Evolutionary conservation across 2,329 filamentous ascomycete species (phyloP).

Genomic region (Colletotrichum orbiculare): DNA sequence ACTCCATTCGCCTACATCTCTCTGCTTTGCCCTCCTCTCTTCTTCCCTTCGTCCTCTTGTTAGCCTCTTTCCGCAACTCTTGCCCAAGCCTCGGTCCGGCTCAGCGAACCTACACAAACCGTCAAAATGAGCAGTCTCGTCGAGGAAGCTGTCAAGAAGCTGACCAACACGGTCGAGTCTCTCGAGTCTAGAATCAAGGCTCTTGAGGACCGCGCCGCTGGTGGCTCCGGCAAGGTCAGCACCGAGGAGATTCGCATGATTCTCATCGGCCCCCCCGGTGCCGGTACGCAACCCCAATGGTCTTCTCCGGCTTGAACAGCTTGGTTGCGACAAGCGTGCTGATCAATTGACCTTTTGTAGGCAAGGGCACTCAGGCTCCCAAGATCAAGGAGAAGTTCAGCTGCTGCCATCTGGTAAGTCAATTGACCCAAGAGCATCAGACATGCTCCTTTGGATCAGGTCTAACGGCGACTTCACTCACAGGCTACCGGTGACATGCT

Average conservation of each 20-base stretch:
- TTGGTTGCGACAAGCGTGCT: constrained; percentile 9
- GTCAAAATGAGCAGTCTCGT: constrained; percentile 82
- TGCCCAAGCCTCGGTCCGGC: constrained; percentile 38
- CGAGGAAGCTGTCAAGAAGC: constrained; percentile 84
- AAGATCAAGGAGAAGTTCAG: constrained; percentile 98
- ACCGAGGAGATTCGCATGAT: constrained; percentile 89
- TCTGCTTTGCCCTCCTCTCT: constrained; percentile 16
- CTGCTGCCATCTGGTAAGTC: constrained; percentile 91
- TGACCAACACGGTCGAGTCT: constrained; percentile 84
- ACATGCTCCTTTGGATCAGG: not conserved
- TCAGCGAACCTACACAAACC: constrained; percentile 40
- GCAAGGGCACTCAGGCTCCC: constrained; percentile 98
- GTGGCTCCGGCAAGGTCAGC: constrained; percentile 61
- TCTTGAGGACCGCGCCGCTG: constrained; percentile 79
- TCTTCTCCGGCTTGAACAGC: constrained; percentile 8
- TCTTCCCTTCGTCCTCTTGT: constrained; percentile 10
- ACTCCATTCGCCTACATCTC: constrained; percentile 5
- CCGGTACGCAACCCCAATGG: constrained; percentile 72
- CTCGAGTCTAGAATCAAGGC: constrained; percentile 89
- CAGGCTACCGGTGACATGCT: constrained; percentile 99
- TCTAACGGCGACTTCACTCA: constrained; percentile 38
- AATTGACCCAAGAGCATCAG: constrained; percentile 38
- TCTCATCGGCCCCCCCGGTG: constrained; percentile 95
- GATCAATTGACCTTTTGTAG: constrained; percentile 58
- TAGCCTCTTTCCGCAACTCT: constrained; percentile 34